Conservation (phyloP, 2,329 filamentous ascomycete species). For the Achaetomium macrosporum region DNA sequence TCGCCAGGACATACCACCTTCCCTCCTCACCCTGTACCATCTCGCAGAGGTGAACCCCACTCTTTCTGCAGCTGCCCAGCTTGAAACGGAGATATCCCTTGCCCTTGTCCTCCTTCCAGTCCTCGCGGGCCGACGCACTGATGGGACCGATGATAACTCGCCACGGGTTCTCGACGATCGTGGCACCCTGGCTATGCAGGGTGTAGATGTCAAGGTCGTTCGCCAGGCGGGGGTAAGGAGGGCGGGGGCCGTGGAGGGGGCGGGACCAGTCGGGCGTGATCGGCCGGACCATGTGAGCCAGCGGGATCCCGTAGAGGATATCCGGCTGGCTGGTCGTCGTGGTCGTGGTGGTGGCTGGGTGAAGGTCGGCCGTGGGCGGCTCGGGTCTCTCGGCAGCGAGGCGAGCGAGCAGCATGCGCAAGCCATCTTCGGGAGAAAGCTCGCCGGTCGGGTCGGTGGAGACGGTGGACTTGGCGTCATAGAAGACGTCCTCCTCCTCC, state of each 20-base stretch:
- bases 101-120: neutral
- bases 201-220: neutral
- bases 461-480: neutral
- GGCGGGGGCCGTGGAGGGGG: neutral
- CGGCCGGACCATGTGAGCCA: neutral
- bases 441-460: too few relatives aligned
- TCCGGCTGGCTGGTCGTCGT: neutral
- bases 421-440: too few relatives aligned
- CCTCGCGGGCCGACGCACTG: neutral
- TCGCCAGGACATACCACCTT: neutral
- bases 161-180: neutral
- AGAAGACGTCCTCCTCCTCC: neutral
- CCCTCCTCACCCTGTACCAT: neutral
- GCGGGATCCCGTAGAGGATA: constrained; percentile 5
- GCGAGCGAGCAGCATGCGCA: too few relatives aligned
- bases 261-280: neutral
- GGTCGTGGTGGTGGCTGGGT: neutral
- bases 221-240: neutral
- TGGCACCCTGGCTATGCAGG: neutral
- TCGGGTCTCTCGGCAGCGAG: too few relatives aligned
- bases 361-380: too few relatives aligned
- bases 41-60: neutral
- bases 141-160: constrained; percentile 6
- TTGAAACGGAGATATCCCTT: neutral
- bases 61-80: neutral